These are phyloP conservation scores for Pichia phayaonensis DNA, from an alignment of 805 yeast species.

Conservation along the genomic window DNA sequence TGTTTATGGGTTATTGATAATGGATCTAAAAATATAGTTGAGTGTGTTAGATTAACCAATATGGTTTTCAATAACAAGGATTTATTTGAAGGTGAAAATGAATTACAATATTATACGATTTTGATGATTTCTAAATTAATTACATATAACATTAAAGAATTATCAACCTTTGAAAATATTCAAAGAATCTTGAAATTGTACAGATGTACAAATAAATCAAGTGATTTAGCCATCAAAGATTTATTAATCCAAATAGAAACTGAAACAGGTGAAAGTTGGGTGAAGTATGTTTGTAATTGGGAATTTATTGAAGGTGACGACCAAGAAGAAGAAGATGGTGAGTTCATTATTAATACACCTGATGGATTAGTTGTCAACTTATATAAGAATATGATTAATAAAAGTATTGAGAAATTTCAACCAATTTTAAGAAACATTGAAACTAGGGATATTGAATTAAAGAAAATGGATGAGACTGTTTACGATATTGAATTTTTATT, in stretches of 20 bases:
- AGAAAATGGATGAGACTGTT: slow-evolving; percentile 16
- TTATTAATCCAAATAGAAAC: slow-evolving; percentile 55
- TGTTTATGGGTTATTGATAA: slow-evolving; percentile 32
- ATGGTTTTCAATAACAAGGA: slow-evolving; percentile 48
- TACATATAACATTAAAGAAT: slow-evolving; percentile 35
- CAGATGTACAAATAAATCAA: slow-evolving; percentile 52
- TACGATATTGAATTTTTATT: slow-evolving; percentile 73
- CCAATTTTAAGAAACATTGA: slow-evolving; percentile 20
- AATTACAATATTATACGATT: slow-evolving; percentile 35
- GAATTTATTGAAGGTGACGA: slow-evolving; percentile 34
- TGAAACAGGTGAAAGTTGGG: slow-evolving; percentile 47
- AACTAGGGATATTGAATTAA: slow-evolving; percentile 11
- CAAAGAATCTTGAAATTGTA: slow-evolving; percentile 46
- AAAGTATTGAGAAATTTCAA: slow-evolving; percentile 36
- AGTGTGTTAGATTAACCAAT: slow-evolving; percentile 51
- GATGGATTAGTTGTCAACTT: slow-evolving; percentile 44
- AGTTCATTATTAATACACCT: slow-evolving; percentile 37
- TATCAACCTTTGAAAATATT: slow-evolving; percentile 41
- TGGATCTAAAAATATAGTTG: slow-evolving; percentile 30
- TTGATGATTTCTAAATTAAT: slow-evolving; percentile 44
- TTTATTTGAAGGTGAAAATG: slow-evolving; percentile 20
- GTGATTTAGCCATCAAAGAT: slow-evolving; percentile 54
- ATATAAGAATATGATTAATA: slow-evolving; percentile 40
- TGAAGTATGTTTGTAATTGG: slow-evolving; percentile 57
- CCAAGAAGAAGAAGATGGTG: slow-evolving; percentile 34